A percentile compares a stretch with the other conserved stretches of the same genome.
Conservation (phyloP, 129 eudicot genomes). For the Chrysanthemum makinoi region DNA sequence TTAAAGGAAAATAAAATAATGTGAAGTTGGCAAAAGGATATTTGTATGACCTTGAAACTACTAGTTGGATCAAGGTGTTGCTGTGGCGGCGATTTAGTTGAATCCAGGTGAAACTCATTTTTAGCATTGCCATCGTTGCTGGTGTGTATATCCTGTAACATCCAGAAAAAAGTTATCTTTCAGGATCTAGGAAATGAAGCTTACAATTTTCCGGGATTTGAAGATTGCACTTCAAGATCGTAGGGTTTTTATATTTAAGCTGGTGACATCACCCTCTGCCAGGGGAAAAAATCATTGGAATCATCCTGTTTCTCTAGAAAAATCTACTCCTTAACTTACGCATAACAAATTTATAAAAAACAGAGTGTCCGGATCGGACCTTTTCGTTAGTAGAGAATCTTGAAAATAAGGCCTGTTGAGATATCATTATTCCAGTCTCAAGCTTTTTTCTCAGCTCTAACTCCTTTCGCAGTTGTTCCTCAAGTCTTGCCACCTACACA, state of each 20-base stretch:
- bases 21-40: background rate
- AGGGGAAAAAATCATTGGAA: slow-evolving; percentile 38
- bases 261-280: slow-evolving; percentile 48
- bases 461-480: slow-evolving; percentile 67
- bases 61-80: slow-evolving; percentile 28
- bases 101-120: slow-evolving; percentile 23
- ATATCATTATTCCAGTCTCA: slow-evolving; percentile 56
- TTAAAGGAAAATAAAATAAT: background rate
- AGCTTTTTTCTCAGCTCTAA: slow-evolving; percentile 57
- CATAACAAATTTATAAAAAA: too few species aligned
- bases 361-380: slow-evolving; percentile 31
- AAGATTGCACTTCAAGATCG: slow-evolving; percentile 37
- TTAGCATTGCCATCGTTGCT: slow-evolving; percentile 36
- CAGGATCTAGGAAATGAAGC: slow-evolving; percentile 8
- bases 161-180: background rate
- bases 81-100: slow-evolving; percentile 32
- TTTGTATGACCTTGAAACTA: slow-evolving; percentile 17
- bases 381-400: slow-evolving; percentile 43
- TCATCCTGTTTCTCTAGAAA: slow-evolving; percentile 46
- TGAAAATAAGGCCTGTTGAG: slow-evolving; percentile 37
- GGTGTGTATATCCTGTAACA: slow-evolving; percentile 31
- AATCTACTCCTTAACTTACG: too few species aligned
- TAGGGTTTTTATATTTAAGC: slow-evolving; percentile 44
- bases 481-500: slow-evolving; percentile 67
- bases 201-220: slow-evolving; percentile 44